Conservation (phyloP, 164 flowering plant species). For the Kingdonia uniflora region DNA sequence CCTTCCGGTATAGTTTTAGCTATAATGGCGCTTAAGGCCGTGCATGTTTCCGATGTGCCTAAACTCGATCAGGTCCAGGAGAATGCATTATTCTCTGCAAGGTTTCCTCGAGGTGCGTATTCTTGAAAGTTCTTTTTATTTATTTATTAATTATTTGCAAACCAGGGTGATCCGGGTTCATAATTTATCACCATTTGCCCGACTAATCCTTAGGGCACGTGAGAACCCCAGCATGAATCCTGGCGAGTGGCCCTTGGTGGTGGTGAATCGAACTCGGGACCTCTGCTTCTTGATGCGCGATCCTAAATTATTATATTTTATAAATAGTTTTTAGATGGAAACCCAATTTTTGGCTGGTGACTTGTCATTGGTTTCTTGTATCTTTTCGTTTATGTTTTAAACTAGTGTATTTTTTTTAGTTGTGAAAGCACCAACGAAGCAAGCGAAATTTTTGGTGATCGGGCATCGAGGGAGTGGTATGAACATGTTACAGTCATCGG, state of each 20-base stretch:
- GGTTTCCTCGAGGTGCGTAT: constrained; percentile 6
- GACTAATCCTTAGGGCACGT: no score
- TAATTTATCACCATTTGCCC: neutral
- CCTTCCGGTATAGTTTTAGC: neutral
- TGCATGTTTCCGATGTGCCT: constrained; percentile 61
- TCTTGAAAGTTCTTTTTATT: neutral
- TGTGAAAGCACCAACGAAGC: neutral
- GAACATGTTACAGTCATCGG: constrained; percentile 58
- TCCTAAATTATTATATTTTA: no score
- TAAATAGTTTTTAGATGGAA: no score
- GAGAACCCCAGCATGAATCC: no score
- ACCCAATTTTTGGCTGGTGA: no score
- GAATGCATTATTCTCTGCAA: constrained; percentile 20
- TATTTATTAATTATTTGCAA: no score
- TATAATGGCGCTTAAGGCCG: constrained; percentile 62
- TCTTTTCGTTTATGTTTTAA: neutral
- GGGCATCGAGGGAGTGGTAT: constrained; percentile 89
- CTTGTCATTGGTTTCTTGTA: neutral
- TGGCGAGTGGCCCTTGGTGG: no score
- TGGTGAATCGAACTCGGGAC: no score
- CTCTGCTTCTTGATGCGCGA: neutral
- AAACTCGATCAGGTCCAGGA: constrained; percentile 40
- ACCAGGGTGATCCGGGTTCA: no score
- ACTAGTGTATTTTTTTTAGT: constrained; percentile 7
- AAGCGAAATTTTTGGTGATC: constrained; percentile 44